Base-by-base conservation (phyloP, 108 stramenopile genomes). In the Hondaea fermentalgiana region DNA sequence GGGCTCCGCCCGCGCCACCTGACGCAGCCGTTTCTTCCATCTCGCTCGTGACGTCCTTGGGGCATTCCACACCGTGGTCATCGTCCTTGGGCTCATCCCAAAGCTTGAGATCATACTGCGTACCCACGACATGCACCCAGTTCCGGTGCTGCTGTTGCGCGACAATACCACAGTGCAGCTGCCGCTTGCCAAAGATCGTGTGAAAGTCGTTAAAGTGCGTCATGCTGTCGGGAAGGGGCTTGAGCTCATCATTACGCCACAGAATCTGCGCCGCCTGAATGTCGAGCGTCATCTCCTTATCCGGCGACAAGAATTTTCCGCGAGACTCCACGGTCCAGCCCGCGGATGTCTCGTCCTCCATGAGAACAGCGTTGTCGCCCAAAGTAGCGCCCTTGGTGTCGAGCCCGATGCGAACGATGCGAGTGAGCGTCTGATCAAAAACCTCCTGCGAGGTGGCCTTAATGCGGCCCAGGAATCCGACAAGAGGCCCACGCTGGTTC, bases 61-160 rank as follows among this genome's bases (percentile, higher is more conserved):
- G 88, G 28, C 43, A 44, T 4, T 71, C 88, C 8, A 88, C 72
- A 4, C 88, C 88, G 28, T 88, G 88, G 5, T 72, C n/a, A n/a
- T 44, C 44, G 17, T 69, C 35, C 6, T 28, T 6, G 25, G 88
- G 88, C 16, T 29, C 88, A 72, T 88, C 88, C 88, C 88, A 88
- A 14, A 72, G 69, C 21, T 72, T 71, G 28, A 88, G 51, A 28
- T 88, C 88, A 43, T 45, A 88, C 69, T 88, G 43, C 23, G 88
- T 88, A 6, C 88, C 88, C 6, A 88, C 88, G 25, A 88, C 88
- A 51, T 88, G 88, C 72, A 88, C 88, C 88, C 88, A 88, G 25
- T 45, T 28, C 4, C 88, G 88, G 47, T 88, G 88, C 25, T 88
- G 69, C 72, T 88, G 69, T n/a, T 44, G 43, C 4, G 44, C 44